phyloP scores from a whole-genome alignment of 768 basidiomycete species.

The Sporobolomyces roseus region DNA sequence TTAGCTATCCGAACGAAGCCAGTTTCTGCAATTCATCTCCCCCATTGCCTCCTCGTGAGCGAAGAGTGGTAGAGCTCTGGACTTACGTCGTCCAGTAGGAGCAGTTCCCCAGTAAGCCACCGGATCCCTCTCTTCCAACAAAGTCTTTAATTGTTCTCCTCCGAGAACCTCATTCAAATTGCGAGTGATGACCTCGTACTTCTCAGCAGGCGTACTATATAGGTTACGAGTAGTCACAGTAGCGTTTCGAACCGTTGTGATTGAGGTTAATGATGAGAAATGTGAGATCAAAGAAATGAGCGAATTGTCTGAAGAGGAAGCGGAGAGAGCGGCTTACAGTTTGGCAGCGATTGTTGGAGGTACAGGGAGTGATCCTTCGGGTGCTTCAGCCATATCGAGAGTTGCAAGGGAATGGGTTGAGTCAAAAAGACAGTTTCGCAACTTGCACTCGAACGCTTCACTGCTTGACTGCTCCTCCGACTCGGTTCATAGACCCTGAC shows the following conservation, averaged over 20 bases:
- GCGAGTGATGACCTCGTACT: conserved; percentile 77
- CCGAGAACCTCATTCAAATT: conserved; percentile 83
- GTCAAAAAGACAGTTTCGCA: not conserved
- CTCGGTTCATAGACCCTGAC: too few relatives aligned
- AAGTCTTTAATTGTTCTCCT: conserved; percentile 72
- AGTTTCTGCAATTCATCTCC: too few relatives aligned
- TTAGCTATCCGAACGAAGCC: too few relatives aligned
- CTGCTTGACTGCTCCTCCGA: too few relatives aligned
- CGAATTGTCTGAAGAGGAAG: not conserved
- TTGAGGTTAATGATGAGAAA: not conserved
- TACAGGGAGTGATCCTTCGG: conserved; percentile 18
- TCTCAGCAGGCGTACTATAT: conserved; percentile 39
- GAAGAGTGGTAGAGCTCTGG: not conserved
- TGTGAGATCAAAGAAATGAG: not conserved
- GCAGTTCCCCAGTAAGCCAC: conserved; percentile 66
- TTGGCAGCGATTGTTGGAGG: conserved; percentile 1
- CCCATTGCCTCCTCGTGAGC: too few relatives aligned
- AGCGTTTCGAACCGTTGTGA: not conserved
- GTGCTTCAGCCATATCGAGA: conserved; percentile 24
- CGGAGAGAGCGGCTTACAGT: conserved; percentile 14
- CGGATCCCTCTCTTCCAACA: conserved; percentile 47
- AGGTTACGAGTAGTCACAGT: not conserved
- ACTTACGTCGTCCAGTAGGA: conserved; percentile 87
- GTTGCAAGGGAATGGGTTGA: not conserved
- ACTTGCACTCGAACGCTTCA: not conserved